Base-by-base conservation (phyloP, 2,329 filamentous ascomycete genomes). In the Coleophoma crateriformis region DNA sequence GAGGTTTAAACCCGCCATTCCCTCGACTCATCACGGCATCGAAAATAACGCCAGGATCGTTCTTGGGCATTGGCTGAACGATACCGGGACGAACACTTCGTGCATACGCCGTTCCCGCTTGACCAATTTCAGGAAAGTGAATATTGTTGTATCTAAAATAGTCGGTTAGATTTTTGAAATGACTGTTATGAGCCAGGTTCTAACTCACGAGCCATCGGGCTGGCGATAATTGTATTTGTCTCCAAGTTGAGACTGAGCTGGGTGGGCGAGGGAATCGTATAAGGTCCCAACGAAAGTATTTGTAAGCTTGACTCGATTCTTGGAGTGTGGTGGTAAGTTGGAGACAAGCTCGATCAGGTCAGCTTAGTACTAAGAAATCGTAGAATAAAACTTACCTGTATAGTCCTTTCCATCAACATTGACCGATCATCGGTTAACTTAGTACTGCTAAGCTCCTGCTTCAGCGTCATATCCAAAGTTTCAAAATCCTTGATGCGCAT, bases 211-310 rank as follows among this genome's bases (percentile, higher is more conserved):
- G 1, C 87, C 87, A 69, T 90, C 86, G 0, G 85, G 60, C 46
- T 76, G 77, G 12, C 87, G 78, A 60, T 88, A 90, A 56, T 75
- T 73, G 60, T 76, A 84, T 49, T 85, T 70, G 7, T 83, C 70
- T 2, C 80, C 81, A 48, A 85, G 67, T 52, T 82, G 87, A 40
- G 84, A 74, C 56, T 85, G 69, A 0, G 87, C 84, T 0, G 87
- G 87, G 55, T 91, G 87, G n/a, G 87, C 84, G 8, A 91, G 70
- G 0, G 79, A 81, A 58, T 81, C 73, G 85, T 86, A 91, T 0
- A 91, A 74, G 65, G 84, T 74, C 46, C 79, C 76, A 46, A 91
- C 74, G 59, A 91, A 86, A 42, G 69, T 66, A 58, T 85, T 82
- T 8, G 87, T 89, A 45, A 90, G 70, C 27, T 56, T 52, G 43